A percentile compares a stretch with the other conserved stretches of the same genome.
Evolutionary conservation across 1,284 basidiomycete genomes (phyloP).

Genomic region (Leccinum holopus): DNA sequence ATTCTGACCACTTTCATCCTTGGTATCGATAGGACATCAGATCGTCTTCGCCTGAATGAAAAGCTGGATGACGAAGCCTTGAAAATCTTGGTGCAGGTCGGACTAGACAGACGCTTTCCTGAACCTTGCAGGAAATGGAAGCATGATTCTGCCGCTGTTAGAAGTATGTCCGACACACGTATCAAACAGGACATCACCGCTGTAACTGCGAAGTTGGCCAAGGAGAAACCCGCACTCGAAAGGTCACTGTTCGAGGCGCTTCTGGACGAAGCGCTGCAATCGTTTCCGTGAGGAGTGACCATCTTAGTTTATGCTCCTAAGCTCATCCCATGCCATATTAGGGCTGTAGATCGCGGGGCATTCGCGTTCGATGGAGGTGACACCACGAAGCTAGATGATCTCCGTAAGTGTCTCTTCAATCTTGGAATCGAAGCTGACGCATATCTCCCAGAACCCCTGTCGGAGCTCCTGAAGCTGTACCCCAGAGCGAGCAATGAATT

Average conservation of each 20-base stretch:
- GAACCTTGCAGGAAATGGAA: constrained; percentile 26
- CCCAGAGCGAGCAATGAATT: constrained; percentile 20
- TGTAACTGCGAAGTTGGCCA: constrained; percentile 1
- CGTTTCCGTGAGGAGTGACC: constrained; percentile 30
- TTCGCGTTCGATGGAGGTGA: constrained; percentile 10
- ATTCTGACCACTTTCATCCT: background rate
- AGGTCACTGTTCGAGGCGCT: constrained; percentile 25
- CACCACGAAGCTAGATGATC: background rate
- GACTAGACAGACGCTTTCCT: constrained; percentile 32
- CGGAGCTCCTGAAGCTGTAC: constrained; percentile 14
- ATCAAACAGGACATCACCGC: background rate
- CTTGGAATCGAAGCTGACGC: background rate
- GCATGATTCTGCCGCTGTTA: constrained; percentile 9
- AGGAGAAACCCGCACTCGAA: constrained; percentile 5
- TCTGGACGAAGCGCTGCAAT: constrained; percentile 18
- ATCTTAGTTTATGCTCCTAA: background rate
- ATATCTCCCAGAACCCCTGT: constrained; percentile 16
- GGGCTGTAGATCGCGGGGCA: constrained; percentile 16
- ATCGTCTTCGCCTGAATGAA: constrained; percentile 30
- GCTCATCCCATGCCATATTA: constrained; percentile 1
- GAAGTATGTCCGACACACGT: background rate
- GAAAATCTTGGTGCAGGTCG: constrained; percentile 29
- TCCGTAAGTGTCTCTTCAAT: constrained; percentile 12
- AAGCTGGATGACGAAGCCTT: constrained; percentile 32
- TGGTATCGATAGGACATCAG: constrained; percentile 21